A percentile compares a stretch with the other conserved stretches of the same genome.
phyloP scores from a whole-genome alignment of 768 basidiomycete genomes.

The Russula griseocarnosa region DNA sequence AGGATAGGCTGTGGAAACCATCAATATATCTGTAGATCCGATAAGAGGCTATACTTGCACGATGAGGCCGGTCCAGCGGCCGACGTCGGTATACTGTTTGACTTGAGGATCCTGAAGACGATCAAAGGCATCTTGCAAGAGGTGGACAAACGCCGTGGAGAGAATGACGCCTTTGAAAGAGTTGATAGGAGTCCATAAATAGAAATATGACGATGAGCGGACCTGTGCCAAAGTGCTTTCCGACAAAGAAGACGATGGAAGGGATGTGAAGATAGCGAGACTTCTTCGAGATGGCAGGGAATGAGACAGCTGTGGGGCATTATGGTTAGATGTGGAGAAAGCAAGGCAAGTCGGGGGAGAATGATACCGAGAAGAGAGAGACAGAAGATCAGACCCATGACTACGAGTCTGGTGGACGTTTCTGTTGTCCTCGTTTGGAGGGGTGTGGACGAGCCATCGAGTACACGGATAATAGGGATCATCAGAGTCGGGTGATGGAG shows the following conservation, averaged over 20 bases:
- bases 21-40: constrained; percentile 3
- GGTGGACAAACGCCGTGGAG: constrained; percentile 77
- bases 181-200: neutral
- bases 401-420: constrained; percentile 12
- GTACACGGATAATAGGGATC: neutral
- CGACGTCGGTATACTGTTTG: constrained; percentile 41
- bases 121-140: constrained; percentile 72
- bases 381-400: constrained; percentile 52
- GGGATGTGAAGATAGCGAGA: constrained; percentile 56
- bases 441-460: neutral
- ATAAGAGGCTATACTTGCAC: constrained; percentile 50
- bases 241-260: constrained; percentile 70
- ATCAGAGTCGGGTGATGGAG: neutral
- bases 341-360: neutral
- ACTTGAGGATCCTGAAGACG: constrained; percentile 49
- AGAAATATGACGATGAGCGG: neutral
- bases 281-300: constrained; percentile 61
- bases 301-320: constrained; percentile 53
- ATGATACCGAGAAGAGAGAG: constrained; percentile 62
- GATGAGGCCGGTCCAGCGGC: constrained; percentile 62
- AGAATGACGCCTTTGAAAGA: constrained; percentile 62
- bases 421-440: neutral
- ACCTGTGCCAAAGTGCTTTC: constrained; percentile 78
- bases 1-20: constrained; percentile 45
- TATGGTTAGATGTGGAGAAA: neutral